Evolutionary conservation across 441 rosid species (phyloP).

Genomic region (Bruguiera hainesii): DNA sequence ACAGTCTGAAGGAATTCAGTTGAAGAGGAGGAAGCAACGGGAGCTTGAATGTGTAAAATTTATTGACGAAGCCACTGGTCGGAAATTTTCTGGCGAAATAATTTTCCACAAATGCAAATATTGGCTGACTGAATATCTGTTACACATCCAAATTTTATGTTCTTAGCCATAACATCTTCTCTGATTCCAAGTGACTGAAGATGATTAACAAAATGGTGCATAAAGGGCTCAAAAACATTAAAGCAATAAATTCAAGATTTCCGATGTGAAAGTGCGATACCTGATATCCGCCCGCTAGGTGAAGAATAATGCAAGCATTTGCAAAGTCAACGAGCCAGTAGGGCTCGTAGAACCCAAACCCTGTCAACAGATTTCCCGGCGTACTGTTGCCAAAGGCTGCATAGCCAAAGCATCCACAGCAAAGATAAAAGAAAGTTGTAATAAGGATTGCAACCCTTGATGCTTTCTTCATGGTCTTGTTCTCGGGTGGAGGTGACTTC

Average conservation of each 20-base stretch:
- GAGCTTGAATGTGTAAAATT: slow-evolving; percentile 32
- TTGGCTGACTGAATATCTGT: slow-evolving; percentile 67
- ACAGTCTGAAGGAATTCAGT: slow-evolving; percentile 44
- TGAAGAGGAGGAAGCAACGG: slow-evolving; percentile 36
- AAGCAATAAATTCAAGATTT: neutral
- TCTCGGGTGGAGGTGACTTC: slow-evolving; percentile 72
- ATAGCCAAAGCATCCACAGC: slow-evolving; percentile 81
- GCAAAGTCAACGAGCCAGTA: slow-evolving; percentile 85
- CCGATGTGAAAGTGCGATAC: slow-evolving; percentile 22
- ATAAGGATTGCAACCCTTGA: slow-evolving; percentile 41
- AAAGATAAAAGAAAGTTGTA: slow-evolving; percentile 66
- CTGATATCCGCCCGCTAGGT: slow-evolving; percentile 84
- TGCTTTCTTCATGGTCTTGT: slow-evolving; percentile 72
- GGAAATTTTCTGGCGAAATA: slow-evolving; percentile 43
- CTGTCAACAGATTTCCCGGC: slow-evolving; percentile 83
- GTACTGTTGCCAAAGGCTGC: slow-evolving; percentile 73
- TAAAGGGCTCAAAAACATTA: too few relatives aligned
- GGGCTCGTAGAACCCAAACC: slow-evolving; percentile 78
- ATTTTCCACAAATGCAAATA: slow-evolving; percentile 58
- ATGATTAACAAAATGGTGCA: too few relatives aligned
- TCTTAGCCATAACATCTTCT: too few relatives aligned
- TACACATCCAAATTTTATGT: neutral
- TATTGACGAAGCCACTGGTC: slow-evolving; percentile 37
- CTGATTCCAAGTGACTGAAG: too few relatives aligned
- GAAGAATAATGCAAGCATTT: slow-evolving; percentile 75